These are phyloP conservation scores for Hygrophoropsis aurantiaca DNA, from an alignment of 768 basidiomycete genomes.

Conservation along the genomic window DNA sequence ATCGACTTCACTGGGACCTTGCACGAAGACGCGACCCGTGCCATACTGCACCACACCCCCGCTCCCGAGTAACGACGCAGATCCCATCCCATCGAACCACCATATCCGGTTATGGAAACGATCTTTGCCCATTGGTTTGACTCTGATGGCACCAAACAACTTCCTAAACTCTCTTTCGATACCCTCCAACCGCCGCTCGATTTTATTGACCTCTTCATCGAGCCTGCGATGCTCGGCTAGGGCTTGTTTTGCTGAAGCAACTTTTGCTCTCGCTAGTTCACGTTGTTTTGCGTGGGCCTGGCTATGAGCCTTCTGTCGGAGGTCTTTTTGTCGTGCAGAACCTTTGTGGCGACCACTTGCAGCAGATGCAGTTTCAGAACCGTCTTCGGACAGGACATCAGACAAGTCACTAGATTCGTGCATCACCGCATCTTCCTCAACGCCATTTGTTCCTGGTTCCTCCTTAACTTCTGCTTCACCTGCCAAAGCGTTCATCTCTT, in stretches of 20 bases:
- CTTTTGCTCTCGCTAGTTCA: conserved; percentile 75
- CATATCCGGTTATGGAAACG: conserved; percentile 94
- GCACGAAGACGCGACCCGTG: conserved; percentile 87
- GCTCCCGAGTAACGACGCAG: conserved; percentile 72
- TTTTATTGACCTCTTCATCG: conserved; percentile 84
- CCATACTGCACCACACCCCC: conserved; percentile 83
- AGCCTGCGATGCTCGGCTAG: conserved; percentile 80
- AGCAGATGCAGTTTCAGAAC: conserved; percentile 58
- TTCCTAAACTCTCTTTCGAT: conserved; percentile 96
- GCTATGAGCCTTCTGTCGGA: conserved; percentile 54
- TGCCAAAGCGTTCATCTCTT: conserved; percentile 69
- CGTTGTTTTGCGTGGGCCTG: conserved; percentile 72
- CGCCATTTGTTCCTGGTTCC: conserved; percentile 37
- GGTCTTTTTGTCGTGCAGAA: conserved; percentile 49
- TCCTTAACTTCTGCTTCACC: conserved; percentile 55
- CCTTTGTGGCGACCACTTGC: conserved; percentile 40
- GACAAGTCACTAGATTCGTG: conserved; percentile 74
- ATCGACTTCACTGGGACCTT: conserved; percentile 87
- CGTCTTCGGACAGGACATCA: conserved; percentile 62
- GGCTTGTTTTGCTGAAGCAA: conserved; percentile 78
- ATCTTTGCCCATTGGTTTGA: conserved; percentile 88
- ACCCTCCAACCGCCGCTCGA: conserved; percentile 76
- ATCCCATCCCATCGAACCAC: conserved; percentile 99
- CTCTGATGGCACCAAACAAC: conserved; percentile 78
- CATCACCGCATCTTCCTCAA: conserved; percentile 56